Evolutionary conservation across 2,329 filamentous ascomycete genomes (phyloP).

Genomic region (Cercospora nicotianae): DNA sequence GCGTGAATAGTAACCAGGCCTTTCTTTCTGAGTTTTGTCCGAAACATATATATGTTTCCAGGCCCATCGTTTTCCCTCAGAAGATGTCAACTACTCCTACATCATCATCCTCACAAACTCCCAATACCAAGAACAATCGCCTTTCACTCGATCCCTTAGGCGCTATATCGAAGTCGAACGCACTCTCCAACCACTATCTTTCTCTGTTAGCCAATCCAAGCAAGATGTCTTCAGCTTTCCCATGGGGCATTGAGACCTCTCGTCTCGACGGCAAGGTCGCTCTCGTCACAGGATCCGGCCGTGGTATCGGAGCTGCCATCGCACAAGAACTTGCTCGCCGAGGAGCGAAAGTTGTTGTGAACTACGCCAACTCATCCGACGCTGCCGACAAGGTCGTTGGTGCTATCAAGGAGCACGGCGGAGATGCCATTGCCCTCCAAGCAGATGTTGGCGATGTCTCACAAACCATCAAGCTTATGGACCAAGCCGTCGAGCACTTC

Average conservation of each 20-base stretch:
- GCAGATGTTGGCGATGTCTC: slow-evolving; percentile 67
- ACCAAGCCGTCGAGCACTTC: slow-evolving; percentile 62
- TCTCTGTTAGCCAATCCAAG: slow-evolving; percentile 21
- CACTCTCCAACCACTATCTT: slow-evolving; percentile 26
- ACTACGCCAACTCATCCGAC: slow-evolving; percentile 65
- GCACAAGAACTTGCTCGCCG: slow-evolving; percentile 64
- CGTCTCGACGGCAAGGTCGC: slow-evolving; percentile 57
- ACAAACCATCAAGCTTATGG: slow-evolving; percentile 64
- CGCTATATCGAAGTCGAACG: slow-evolving; percentile 30
- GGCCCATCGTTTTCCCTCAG: slow-evolving; percentile 5
- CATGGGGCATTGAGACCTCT: slow-evolving; percentile 45
- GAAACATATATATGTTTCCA: slow-evolving; percentile 13
- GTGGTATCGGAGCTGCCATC: slow-evolving; percentile 67
- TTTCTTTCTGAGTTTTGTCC: background rate
- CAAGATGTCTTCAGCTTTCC: slow-evolving; percentile 39
- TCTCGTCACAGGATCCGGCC: slow-evolving; percentile 57
- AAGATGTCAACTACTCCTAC: slow-evolving; percentile 20
- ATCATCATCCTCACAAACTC: background rate
- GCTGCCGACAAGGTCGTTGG: slow-evolving; percentile 66
- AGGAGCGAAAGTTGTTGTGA: slow-evolving; percentile 66
- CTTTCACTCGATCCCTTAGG: slow-evolving; percentile 31
- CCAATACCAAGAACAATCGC: slow-evolving; percentile 11
- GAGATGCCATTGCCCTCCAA: slow-evolving; percentile 63
- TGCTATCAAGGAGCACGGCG: slow-evolving; percentile 64
- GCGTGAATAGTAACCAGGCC: background rate